phyloP scores from a whole-genome alignment of 2,329 filamentous ascomycete genomes.

The Fusarium succisae region DNA sequence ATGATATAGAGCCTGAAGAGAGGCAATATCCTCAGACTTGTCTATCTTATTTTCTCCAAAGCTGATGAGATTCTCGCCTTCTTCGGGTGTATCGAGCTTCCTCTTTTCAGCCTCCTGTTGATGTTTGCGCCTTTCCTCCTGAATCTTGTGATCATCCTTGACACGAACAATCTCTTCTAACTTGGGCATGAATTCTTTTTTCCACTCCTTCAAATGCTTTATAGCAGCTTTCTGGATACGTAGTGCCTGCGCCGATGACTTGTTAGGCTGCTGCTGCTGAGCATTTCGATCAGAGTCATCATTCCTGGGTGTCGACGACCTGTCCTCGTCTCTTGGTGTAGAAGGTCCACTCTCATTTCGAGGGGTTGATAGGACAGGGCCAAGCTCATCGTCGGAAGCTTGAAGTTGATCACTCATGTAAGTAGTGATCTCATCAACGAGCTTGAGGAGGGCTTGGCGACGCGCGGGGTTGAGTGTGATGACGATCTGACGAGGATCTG shows the following conservation, averaged over 20 bases:
- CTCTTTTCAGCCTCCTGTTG: slow-evolving; percentile 53
- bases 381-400: slow-evolving; percentile 46
- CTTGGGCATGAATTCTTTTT: slow-evolving; percentile 72
- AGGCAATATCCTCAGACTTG: slow-evolving; percentile 52
- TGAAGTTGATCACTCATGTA: slow-evolving; percentile 64
- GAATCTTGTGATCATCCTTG: slow-evolving; percentile 58
- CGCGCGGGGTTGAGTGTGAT: slow-evolving; percentile 63
- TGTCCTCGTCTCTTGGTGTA: slow-evolving; percentile 8
- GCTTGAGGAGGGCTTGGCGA: slow-evolving; percentile 60
- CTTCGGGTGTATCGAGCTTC: slow-evolving; percentile 47
- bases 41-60: slow-evolving; percentile 49
- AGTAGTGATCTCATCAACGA: slow-evolving; percentile 62
- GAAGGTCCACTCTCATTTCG: slow-evolving; percentile 19
- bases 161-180: slow-evolving; percentile 73
- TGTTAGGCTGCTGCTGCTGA: slow-evolving; percentile 14
- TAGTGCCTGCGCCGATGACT: slow-evolving; percentile 40
- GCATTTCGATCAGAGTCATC: slow-evolving; percentile 13
- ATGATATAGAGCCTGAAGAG: slow-evolving; percentile 62
- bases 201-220: slow-evolving; percentile 80
- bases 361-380: slow-evolving; percentile 41
- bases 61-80: slow-evolving; percentile 53
- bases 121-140: slow-evolving; percentile 57
- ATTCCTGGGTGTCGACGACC: slow-evolving; percentile 11
- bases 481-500: slow-evolving; percentile 64
- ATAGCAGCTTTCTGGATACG: slow-evolving; percentile 64